Percentiles rank a stretch among this genome's conserved stretches.
These are phyloP conservation scores for Picochlorum sp. DNA, from an alignment of 139 green algal species.

Conservation along the genomic window DNA sequence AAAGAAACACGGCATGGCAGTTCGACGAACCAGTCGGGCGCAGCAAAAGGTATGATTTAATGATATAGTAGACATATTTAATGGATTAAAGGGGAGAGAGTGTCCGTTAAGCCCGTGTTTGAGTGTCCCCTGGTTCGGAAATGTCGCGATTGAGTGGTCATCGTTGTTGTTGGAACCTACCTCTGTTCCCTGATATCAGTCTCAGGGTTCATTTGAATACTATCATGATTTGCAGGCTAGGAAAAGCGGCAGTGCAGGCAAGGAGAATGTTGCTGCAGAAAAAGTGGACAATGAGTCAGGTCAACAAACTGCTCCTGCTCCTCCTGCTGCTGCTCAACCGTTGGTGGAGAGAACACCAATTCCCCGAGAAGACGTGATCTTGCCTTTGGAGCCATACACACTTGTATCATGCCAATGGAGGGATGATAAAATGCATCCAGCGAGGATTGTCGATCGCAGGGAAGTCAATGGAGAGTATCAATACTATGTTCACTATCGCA, in stretches of 20 bases:
- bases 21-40: no score
- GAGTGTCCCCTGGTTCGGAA: no score
- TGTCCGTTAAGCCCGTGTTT: no score
- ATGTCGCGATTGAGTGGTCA: no score
- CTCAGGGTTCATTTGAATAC: no score
- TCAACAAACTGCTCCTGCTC: not conserved
- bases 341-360: not conserved
- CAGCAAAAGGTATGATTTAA: no score
- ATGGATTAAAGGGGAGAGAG: no score
- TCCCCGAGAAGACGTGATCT: conserved; percentile 38
- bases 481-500: conserved; percentile 97
- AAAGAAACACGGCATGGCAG: no score
- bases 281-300: not conserved
- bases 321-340: not conserved
- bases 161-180: no score
- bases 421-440: conserved; percentile 66
- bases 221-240: no score
- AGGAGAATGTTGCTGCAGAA: not conserved
- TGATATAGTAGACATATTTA: no score
- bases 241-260: not conserved
- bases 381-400: conserved; percentile 78
- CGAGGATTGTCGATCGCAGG: conserved; percentile 82
- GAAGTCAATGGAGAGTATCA: conserved; percentile 49
- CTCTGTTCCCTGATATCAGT: no score
- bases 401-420: conserved; percentile 68